A percentile compares a stretch with the other conserved stretches of the same genome.
Conservation (phyloP, 768 basidiomycete genomes). For the Suillus fuscotomentosus region DNA sequence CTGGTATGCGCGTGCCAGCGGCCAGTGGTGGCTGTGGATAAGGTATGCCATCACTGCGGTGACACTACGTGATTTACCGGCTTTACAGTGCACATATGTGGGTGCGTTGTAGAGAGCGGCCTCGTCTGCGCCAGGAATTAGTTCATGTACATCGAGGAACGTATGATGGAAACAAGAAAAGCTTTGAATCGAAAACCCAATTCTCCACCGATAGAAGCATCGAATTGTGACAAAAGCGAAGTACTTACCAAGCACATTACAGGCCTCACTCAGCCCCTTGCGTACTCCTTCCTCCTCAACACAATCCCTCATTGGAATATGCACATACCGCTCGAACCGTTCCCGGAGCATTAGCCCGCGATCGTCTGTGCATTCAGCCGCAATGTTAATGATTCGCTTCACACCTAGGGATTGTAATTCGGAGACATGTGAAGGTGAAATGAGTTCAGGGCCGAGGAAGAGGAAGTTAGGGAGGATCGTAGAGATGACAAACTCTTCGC, state of each 20-base stretch:
- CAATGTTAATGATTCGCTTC: constrained; percentile 87
- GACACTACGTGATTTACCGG: constrained; percentile 93
- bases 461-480: constrained; percentile 90
- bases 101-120: constrained; percentile 86
- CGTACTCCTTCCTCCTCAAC: constrained; percentile 92
- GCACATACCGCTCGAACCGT: constrained; percentile 80
- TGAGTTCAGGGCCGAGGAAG: constrained; percentile 88
- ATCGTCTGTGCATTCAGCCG: constrained; percentile 81
- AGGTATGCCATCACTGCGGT: constrained; percentile 97
- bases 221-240: neutral
- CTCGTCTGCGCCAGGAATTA: constrained; percentile 58
- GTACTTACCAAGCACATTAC: constrained; percentile 78
- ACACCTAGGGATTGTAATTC: constrained; percentile 76
- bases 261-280: constrained; percentile 79
- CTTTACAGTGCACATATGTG: constrained; percentile 95
- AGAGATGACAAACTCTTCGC: constrained; percentile 76
- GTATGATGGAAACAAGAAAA: neutral
- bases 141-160: constrained; percentile 1
- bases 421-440: constrained; percentile 68
- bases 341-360: constrained; percentile 65
- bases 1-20: constrained; percentile 84
- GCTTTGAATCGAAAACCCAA: constrained; percentile 3
- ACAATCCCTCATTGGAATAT: constrained; percentile 92
- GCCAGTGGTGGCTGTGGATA: constrained; percentile 97
- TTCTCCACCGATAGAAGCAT: neutral